Percentiles rank a stretch among this genome's conserved stretches.
Evolutionary conservation across 2,329 filamentous ascomycete species (phyloP).

Genomic region (Cordyceps militaris): DNA sequence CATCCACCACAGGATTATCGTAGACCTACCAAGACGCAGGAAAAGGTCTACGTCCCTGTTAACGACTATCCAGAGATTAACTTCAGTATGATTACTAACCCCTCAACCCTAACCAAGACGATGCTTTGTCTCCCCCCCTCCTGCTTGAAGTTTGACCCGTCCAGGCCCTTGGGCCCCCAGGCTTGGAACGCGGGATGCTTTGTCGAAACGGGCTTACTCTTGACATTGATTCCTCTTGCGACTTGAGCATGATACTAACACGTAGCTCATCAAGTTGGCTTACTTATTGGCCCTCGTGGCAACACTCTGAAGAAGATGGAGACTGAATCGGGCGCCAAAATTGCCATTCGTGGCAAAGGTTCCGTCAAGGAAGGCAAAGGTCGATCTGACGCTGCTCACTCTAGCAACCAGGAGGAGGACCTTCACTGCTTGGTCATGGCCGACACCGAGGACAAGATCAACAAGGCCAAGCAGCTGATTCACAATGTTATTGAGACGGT

Average conservation of each 20-base stretch:
- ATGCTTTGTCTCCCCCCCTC: constrained; percentile 13
- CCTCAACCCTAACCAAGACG: constrained; percentile 69
- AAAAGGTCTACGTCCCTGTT: constrained; percentile 99
- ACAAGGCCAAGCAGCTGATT: constrained; percentile 97
- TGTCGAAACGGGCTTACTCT: constrained; percentile 25
- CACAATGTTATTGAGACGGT: constrained; percentile 99
- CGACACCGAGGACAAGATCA: constrained; percentile 98
- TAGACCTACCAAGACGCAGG: constrained; percentile 98
- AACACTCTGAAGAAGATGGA: constrained; percentile 99
- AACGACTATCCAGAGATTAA: constrained; percentile 99
- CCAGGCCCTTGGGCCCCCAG: constrained; percentile 18
- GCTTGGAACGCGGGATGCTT: constrained; percentile 26
- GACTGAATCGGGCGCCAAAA: constrained; percentile 92
- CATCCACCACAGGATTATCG: constrained; percentile 97
- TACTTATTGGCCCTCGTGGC: constrained; percentile 99
- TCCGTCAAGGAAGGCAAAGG: constrained; percentile 99
- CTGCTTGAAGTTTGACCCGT: constrained; percentile 37
- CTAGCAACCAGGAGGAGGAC: constrained; percentile 99
- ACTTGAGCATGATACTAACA: constrained; percentile 66
- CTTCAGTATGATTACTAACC: constrained; percentile 99
- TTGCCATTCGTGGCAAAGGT: constrained; percentile 98
- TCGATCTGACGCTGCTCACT: constrained; percentile 95
- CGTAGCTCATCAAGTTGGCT: constrained; percentile 93
- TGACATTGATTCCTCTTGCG: constrained; percentile 27
- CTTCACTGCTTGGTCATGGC: constrained; percentile 99